Evolutionary conservation across 1,284 basidiomycete genomes (phyloP).

Genomic region (Trametes versicolor): DNA sequence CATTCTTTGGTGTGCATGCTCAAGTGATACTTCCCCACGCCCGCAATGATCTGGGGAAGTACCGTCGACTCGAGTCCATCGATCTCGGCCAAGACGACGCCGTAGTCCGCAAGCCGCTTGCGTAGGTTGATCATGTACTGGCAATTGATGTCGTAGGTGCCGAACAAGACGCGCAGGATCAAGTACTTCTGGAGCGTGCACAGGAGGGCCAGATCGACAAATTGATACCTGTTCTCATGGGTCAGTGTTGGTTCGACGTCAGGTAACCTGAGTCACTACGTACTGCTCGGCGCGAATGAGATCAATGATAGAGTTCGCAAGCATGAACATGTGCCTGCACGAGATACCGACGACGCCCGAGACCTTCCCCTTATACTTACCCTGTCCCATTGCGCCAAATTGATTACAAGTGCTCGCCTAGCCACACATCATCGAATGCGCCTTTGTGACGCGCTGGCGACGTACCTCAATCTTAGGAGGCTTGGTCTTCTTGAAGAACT

Average conservation of each 20-base stretch:
- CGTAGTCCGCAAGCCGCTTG: slow-evolving; percentile 3
- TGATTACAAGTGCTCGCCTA: slow-evolving; percentile 12
- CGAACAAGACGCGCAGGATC: neutral
- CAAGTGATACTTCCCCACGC: slow-evolving; percentile 38
- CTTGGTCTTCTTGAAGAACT: slow-evolving; percentile 3
- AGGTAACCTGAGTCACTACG: neutral
- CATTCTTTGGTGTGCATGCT: slow-evolving; percentile 34
- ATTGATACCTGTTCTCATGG: neutral
- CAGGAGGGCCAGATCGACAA: slow-evolving; percentile 20
- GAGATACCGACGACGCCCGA: slow-evolving; percentile 6
- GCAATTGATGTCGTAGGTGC: slow-evolving; percentile 27
- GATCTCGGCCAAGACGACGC: neutral
- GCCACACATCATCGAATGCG: neutral
- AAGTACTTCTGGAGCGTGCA: slow-evolving; percentile 16
- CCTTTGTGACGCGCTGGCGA: neutral
- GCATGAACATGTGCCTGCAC: slow-evolving; percentile 15
- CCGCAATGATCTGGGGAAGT: slow-evolving; percentile 10
- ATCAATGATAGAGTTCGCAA: slow-evolving; percentile 10
- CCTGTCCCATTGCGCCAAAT: slow-evolving; percentile 20
- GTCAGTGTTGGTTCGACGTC: neutral
- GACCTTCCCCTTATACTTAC: slow-evolving; percentile 14
- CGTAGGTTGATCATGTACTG: slow-evolving; percentile 24
- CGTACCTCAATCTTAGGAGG: slow-evolving; percentile 1
- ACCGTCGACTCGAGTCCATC: neutral
- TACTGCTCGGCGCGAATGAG: neutral